These are phyloP conservation scores for Elaeagnus macrophylla DNA, from an alignment of 306 rosid genomes.

Conservation along the genomic window DNA sequence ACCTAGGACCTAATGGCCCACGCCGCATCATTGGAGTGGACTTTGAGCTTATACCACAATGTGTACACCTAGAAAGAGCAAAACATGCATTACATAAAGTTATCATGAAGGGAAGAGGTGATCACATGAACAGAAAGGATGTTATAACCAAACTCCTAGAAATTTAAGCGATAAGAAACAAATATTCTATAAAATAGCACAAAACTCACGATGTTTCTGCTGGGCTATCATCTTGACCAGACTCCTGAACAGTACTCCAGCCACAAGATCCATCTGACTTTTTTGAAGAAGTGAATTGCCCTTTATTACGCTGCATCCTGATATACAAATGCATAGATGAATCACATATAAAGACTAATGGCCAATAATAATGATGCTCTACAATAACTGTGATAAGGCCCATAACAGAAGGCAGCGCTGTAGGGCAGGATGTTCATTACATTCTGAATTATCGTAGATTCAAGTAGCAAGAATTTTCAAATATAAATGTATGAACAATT, in stretches of 20 bases:
- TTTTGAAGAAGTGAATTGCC: conserved; percentile 45
- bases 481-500: too few species aligned
- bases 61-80: conserved; percentile 32
- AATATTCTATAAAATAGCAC: background rate
- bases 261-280: conserved; percentile 33
- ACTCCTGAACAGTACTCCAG: conserved; percentile 23
- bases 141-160: conserved; percentile 2
- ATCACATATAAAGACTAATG: too few species aligned
- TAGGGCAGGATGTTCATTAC: too few species aligned
- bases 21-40: conserved; percentile 58
- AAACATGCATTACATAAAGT: background rate
- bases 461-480: too few species aligned
- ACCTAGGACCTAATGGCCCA: conserved; percentile 49
- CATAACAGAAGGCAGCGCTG: too few species aligned
- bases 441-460: too few species aligned
- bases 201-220: conserved; percentile 39
- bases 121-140: conserved; percentile 6
- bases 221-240: conserved; percentile 43
- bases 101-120: background rate
- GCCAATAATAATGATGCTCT: too few species aligned
- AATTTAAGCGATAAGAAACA: background rate
- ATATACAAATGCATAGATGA: conserved; percentile 2
- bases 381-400: too few species aligned
- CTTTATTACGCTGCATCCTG: conserved; percentile 59
- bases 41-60: conserved; percentile 47